These are phyloP conservation scores for Phytophthora fragariaefolia DNA, from an alignment of 352 stramenopile genomes.

Conservation along the genomic window DNA sequence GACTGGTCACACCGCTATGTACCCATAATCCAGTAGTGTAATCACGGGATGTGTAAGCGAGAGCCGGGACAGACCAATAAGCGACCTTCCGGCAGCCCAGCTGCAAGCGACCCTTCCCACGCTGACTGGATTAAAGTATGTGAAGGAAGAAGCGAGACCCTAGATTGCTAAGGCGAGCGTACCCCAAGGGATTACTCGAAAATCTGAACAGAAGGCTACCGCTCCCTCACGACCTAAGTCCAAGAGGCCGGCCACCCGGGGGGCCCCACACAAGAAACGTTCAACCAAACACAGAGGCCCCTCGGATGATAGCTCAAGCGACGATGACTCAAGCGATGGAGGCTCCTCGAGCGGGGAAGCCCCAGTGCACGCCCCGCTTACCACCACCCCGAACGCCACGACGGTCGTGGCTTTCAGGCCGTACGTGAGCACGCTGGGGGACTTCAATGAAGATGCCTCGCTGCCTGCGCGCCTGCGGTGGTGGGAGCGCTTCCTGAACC, in stretches of 20 bases:
- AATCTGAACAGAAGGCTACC: neutral
- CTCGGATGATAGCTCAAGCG: neutral
- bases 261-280: too few species aligned
- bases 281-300: neutral
- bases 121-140: too few species aligned
- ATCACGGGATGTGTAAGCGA: neutral
- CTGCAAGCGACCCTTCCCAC: neutral
- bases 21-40: neutral
- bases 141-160: neutral
- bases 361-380: too few species aligned
- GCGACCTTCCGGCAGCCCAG: too few species aligned
- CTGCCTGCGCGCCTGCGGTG: neutral
- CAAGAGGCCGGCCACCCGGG: neutral
- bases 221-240: too few species aligned
- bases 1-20: neutral
- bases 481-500: neutral
- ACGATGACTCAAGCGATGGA: neutral
- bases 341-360: neutral
- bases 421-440: neutral
- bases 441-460: constrained; percentile 4
- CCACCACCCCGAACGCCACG: neutral
- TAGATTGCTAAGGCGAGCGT: neutral
- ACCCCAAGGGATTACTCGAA: neutral
- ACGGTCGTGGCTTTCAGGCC: neutral
- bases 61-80: too few species aligned